Conservation (phyloP, 2,329 filamentous ascomycete genomes). For the Aspergillus persii region DNA sequence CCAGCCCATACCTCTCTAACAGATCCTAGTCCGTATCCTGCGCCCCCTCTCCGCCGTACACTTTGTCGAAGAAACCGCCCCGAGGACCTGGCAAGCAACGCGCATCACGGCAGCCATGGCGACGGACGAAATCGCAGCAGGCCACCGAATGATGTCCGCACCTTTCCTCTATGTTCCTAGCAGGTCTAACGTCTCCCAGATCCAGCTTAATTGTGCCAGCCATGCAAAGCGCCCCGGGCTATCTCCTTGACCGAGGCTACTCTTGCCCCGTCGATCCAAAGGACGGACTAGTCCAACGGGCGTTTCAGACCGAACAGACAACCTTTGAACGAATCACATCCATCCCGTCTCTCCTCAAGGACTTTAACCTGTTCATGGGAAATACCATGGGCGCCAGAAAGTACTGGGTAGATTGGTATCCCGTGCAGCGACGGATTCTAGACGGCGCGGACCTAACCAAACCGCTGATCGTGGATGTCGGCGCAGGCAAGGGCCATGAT, state of each 20-base stretch:
- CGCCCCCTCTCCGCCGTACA: background rate
- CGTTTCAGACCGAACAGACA: background rate
- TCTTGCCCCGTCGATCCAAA: background rate
- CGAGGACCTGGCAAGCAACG: conserved; percentile 1
- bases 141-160: background rate
- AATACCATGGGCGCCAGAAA: background rate
- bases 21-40: conserved; percentile 2
- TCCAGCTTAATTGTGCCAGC: background rate
- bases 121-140: conserved; percentile 2
- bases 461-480: conserved; percentile 8
- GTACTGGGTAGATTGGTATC: conserved; percentile 10
- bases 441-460: background rate
- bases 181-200: background rate
- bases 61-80: background rate
- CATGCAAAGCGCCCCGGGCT: conserved; percentile 5
- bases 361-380: conserved; percentile 7
- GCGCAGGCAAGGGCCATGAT: conserved; percentile 8
- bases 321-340: conserved; percentile 1
- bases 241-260: background rate
- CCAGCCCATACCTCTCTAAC: too few species aligned
- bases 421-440: conserved; percentile 3
- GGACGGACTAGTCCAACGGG: background rate
- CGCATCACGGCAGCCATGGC: conserved; percentile 4
- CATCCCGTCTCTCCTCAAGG: background rate
- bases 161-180: background rate